These are phyloP conservation scores for Paxillus involutus DNA, from an alignment of 768 basidiomycete species.

Conservation along the genomic window DNA sequence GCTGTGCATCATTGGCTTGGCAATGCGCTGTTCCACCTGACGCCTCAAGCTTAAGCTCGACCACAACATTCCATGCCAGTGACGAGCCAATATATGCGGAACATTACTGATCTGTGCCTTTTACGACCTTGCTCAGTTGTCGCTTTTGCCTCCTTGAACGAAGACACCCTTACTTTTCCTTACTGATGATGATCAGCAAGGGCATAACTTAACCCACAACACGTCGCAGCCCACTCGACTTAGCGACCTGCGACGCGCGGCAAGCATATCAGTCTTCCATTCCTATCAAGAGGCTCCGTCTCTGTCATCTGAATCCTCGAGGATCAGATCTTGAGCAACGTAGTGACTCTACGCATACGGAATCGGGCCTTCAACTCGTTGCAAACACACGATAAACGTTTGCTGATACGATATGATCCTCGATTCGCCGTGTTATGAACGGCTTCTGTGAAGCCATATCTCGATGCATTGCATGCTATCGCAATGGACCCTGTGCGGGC, in stretches of 20 bases:
- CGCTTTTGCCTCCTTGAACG: too few relatives aligned
- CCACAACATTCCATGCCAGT: background rate
- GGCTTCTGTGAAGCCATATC: constrained; percentile 9
- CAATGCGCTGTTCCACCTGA: background rate
- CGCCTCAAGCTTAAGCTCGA: too few relatives aligned
- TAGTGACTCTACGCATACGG: background rate
- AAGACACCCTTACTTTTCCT: too few relatives aligned
- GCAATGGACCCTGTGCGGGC: constrained; percentile 20
- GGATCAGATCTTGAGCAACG: constrained; percentile 18
- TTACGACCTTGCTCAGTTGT: too few relatives aligned
- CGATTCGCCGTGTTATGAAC: constrained; percentile 4
- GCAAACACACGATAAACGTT: constrained; percentile 14
- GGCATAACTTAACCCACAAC: too few relatives aligned
- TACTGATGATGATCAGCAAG: background rate
- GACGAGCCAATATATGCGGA: background rate
- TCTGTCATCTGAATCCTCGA: background rate
- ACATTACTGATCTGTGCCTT: too few relatives aligned
- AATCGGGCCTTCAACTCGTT: background rate
- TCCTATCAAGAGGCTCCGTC: background rate
- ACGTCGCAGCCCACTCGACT: background rate
- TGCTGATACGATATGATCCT: constrained; percentile 7
- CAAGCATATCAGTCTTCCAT: background rate
- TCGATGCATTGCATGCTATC: constrained; percentile 13
- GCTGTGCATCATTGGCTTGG: background rate
- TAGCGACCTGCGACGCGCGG: background rate